Percentiles rank a stretch among this genome's conserved stretches.
phyloP scores from a whole-genome alignment of 768 basidiomycete species.

The Flagelloscypha sp. region DNA sequence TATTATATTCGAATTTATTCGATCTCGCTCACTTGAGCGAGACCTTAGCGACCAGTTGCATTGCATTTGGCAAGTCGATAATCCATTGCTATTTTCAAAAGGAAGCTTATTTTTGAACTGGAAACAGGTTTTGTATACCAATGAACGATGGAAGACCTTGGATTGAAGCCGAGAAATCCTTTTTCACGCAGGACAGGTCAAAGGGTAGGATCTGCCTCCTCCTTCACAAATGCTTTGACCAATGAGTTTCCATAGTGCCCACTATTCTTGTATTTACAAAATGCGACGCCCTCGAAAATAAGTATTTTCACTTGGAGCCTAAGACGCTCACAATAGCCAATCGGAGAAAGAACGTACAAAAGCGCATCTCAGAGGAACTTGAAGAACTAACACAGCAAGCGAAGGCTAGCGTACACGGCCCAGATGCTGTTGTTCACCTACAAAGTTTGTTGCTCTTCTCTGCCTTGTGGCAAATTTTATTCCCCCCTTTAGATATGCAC shows the following conservation, averaged over 20 bases:
- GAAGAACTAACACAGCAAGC: conserved; percentile 11
- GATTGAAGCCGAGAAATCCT: conserved; percentile 18
- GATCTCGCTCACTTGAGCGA: conserved; percentile 11
- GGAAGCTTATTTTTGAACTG: neutral
- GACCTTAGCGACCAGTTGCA: conserved; percentile 22
- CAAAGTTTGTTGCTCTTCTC: conserved; percentile 8
- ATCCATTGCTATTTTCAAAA: neutral
- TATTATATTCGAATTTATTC: conserved; percentile 23
- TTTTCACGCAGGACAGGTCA: conserved; percentile 21
- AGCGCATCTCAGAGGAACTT: conserved; percentile 10
- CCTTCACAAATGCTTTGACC: conserved; percentile 1
- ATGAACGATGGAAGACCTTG: conserved; percentile 20
- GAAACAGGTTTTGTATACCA: conserved; percentile 34
- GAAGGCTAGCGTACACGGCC: conserved; percentile 9
- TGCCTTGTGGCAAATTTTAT: conserved; percentile 1
- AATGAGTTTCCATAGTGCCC: conserved; percentile 22
- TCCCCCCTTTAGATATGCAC: conserved; percentile 14
- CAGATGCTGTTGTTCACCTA: conserved; percentile 10
- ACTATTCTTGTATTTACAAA: conserved; percentile 31
- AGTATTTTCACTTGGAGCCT: conserved; percentile 13
- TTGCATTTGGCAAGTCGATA: conserved; percentile 26
- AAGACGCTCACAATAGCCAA: too few species aligned
- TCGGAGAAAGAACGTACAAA: conserved; percentile 7
- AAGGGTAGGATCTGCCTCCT: conserved; percentile 15
- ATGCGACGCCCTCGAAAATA: conserved; percentile 21